These are phyloP conservation scores for Delonix regia DNA, from an alignment of 306 rosid species.

Conservation along the genomic window DNA sequence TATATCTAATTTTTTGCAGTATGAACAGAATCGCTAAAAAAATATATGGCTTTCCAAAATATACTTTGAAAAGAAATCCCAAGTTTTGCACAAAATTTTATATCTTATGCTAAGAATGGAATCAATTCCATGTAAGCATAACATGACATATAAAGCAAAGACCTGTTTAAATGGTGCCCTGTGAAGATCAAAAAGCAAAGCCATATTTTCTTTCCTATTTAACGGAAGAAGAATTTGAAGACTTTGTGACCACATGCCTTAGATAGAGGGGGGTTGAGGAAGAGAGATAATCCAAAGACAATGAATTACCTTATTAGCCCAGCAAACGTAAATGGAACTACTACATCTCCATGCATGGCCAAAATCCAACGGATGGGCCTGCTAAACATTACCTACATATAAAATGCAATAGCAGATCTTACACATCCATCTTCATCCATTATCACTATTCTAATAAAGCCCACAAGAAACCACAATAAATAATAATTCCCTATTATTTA, in stretches of 20 bases:
- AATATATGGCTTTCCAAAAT: not conserved
- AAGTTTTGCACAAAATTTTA: not conserved
- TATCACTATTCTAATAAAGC: not conserved
- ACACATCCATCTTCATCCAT: constrained; percentile 11
- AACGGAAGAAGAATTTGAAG: not conserved
- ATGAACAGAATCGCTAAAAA: not conserved
- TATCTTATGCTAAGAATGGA: not conserved
- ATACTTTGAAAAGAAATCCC: not conserved
- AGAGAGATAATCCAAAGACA: constrained; percentile 12
- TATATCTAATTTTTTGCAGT: not conserved
- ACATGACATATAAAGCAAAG: not conserved
- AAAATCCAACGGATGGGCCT: constrained; percentile 96
- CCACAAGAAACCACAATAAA: constrained; percentile 1
- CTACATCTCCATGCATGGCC: constrained; percentile 82
- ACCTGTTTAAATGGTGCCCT: not conserved
- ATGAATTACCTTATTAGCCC: constrained; percentile 71
- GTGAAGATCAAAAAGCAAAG: constrained; percentile 12
- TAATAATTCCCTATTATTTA: constrained; percentile 17
- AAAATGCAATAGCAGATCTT: constrained; percentile 33
- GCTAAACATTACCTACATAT: constrained; percentile 80
- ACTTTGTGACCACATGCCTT: not conserved
- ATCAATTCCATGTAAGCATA: constrained; percentile 15
- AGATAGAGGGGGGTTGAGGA: not conserved
- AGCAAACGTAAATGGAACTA: constrained; percentile 85
- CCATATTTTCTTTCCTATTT: not conserved